Percentiles rank a stretch among this genome's conserved stretches.
Evolutionary conservation across 371 early-diverging fungal species (phyloP).

Genomic region (Conidiobolus incongruus): DNA sequence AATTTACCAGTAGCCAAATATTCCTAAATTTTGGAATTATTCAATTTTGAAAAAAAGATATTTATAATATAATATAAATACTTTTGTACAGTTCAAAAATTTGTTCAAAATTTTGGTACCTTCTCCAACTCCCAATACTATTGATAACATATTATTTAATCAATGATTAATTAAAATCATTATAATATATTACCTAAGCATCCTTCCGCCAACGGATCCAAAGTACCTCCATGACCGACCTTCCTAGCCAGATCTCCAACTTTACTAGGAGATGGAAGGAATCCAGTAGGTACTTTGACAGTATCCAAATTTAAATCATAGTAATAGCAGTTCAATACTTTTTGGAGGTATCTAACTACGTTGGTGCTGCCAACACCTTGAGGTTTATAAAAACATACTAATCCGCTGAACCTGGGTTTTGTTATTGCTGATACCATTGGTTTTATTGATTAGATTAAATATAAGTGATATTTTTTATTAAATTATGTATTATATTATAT

Average conservation of each 20-base stretch:
- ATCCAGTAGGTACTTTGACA: too few species aligned
- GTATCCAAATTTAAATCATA: too few species aligned
- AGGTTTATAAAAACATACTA: constrained; percentile 1
- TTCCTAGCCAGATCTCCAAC: constrained; percentile 2
- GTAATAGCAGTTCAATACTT: background rate
- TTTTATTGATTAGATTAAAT: too few species aligned
- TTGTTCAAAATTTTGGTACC: constrained; percentile 9
- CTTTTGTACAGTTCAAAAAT: constrained; percentile 8
- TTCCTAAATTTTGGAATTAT: too few species aligned
- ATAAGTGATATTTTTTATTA: too few species aligned
- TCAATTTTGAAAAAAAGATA: too few species aligned
- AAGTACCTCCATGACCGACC: constrained; percentile 32
- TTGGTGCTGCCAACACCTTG: background rate
- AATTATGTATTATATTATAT: too few species aligned
- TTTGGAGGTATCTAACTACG: background rate
- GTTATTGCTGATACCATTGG: too few species aligned
- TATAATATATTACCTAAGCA: constrained; percentile 16
- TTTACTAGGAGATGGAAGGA: background rate
- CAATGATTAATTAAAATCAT: background rate
- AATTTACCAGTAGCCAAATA: constrained; percentile 18
- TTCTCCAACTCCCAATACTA: constrained; percentile 12
- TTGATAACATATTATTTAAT: background rate
- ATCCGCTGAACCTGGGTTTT: too few species aligned
- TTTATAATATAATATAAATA: too few species aligned
- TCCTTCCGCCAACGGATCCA: constrained; percentile 32